These are phyloP conservation scores for Drechmeria coniospora DNA, from an alignment of 2,329 filamentous ascomycete species.

Conservation along the genomic window DNA sequence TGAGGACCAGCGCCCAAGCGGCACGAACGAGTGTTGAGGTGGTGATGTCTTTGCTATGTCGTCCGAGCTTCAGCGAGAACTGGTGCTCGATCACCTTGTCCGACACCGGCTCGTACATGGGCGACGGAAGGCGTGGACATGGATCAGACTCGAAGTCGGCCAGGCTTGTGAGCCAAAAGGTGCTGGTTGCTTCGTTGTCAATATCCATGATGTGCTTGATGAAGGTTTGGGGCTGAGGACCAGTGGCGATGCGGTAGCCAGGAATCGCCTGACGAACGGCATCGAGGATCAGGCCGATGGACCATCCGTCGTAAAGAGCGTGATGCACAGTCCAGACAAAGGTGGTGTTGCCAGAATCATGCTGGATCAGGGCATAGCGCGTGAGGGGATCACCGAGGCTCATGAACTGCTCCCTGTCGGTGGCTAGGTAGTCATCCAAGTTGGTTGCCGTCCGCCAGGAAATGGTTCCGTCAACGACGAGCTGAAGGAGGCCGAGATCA, in stretches of 20 bases:
- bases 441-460: slow-evolving; percentile 13
- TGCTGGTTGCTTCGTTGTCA: slow-evolving; percentile 18
- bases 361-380: slow-evolving; percentile 7
- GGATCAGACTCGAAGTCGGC: slow-evolving; percentile 3
- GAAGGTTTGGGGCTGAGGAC: slow-evolving; percentile 21
- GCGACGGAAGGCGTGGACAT: slow-evolving; percentile 3
- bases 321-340: slow-evolving; percentile 31
- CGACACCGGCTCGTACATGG: slow-evolving; percentile 1
- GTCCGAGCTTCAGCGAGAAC: slow-evolving; percentile 1
- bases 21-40: slow-evolving; percentile 8
- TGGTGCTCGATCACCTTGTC: slow-evolving; percentile 1
- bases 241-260: slow-evolving; percentile 12
- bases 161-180: slow-evolving; percentile 20
- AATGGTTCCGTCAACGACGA: slow-evolving; percentile 20
- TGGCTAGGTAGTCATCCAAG: slow-evolving; percentile 17
- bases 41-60: slow-evolving; percentile 3
- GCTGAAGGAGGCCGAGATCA: slow-evolving; percentile 22
- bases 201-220: slow-evolving; percentile 22
- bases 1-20: slow-evolving; percentile 16
- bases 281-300: slow-evolving; percentile 25
- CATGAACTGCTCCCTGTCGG: slow-evolving; percentile 14
- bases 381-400: slow-evolving; percentile 8
- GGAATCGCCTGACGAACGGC: slow-evolving; percentile 22
- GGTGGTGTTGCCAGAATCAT: not conserved
- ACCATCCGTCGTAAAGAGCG: slow-evolving; percentile 36